Conservation (phyloP, 2,329 filamentous ascomycete species). For the Dactylellina cionopaga region DNA sequence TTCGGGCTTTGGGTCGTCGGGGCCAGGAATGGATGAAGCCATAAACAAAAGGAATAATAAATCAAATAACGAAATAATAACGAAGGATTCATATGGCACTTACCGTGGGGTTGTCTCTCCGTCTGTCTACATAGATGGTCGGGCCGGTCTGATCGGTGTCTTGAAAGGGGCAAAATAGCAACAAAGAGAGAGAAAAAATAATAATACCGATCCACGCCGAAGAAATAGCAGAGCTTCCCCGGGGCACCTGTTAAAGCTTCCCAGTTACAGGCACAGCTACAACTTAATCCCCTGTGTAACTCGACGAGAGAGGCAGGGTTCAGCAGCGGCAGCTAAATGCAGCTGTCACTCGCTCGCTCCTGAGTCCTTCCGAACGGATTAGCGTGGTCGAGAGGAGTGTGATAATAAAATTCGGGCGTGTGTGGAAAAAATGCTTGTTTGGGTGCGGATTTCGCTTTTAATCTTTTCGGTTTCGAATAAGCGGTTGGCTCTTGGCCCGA, state of each 20-base stretch:
- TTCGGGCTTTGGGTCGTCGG: too few relatives aligned
- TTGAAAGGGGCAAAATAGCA: conserved; percentile 28
- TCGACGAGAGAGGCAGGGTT: conserved; percentile 29
- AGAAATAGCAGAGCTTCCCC: not conserved
- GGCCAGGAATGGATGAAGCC: too few relatives aligned
- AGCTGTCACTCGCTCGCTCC: conserved; percentile 34
- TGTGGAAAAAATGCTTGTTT: conserved; percentile 42
- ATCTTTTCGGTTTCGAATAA: conserved; percentile 29
- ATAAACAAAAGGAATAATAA: too few relatives aligned
- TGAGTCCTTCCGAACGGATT: conserved; percentile 52
- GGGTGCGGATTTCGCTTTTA: conserved; percentile 19
- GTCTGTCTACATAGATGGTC: not conserved
- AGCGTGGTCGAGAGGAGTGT: conserved; percentile 39
- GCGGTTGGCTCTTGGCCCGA: conserved; percentile 17
- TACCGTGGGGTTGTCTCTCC: too few relatives aligned
- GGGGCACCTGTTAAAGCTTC: not conserved
- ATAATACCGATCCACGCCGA: not conserved
- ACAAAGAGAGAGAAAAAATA: not conserved
- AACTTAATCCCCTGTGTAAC: conserved; percentile 26
- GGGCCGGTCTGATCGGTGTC: not conserved
- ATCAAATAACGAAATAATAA: too few relatives aligned
- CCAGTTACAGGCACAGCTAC: not conserved
- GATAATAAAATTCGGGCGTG: conserved; percentile 33
- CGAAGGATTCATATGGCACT: too few relatives aligned
- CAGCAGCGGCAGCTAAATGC: conserved; percentile 31